Conservation (phyloP, 2,329 filamentous ascomycete genomes). For the Fusarium pseudoanthophilum region DNA sequence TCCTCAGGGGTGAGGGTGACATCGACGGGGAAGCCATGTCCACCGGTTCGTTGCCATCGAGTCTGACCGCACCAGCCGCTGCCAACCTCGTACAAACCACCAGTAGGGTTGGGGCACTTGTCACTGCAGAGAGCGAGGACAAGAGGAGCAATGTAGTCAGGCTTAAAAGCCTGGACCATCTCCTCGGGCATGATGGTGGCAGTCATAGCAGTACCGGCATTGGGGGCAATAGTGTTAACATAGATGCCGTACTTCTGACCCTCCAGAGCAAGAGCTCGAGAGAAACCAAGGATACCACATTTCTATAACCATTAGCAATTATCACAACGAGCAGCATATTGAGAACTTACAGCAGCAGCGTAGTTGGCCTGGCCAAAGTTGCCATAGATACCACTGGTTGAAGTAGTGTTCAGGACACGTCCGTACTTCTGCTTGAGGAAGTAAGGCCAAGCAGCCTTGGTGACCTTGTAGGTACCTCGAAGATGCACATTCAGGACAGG, state of each 20-base stretch:
- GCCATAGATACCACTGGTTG: constrained; percentile 96
- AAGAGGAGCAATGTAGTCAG: constrained; percentile 95
- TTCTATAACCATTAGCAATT: constrained; percentile 64
- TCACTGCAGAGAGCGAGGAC: constrained; percentile 88
- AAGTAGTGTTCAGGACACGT: constrained; percentile 95
- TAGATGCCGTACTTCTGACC: constrained; percentile 98
- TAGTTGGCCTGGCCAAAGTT: constrained; percentile 99
- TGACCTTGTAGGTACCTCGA: constrained; percentile 93
- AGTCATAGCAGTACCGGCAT: constrained; percentile 96
- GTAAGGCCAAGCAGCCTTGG: constrained; percentile 97
- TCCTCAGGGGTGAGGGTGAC: constrained; percentile 85
- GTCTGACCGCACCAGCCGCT: constrained; percentile 93
- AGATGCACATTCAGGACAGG: constrained; percentile 92
- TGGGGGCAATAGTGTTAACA: constrained; percentile 97
- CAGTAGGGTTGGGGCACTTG: constrained; percentile 85
- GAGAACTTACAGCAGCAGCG: constrained; percentile 77
- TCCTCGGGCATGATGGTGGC: constrained; percentile 94
- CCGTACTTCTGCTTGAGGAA: constrained; percentile 99
- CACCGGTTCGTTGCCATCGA: constrained; percentile 92
- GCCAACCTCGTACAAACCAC: constrained; percentile 92
- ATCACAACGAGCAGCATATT: background rate
- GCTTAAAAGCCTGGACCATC: constrained; percentile 98
- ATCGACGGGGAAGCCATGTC: constrained; percentile 91
- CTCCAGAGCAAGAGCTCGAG: constrained; percentile 90
- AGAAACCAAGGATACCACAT: constrained; percentile 94